These are phyloP conservation scores for Hippophae gyantsensis DNA, from an alignment of 306 rosid genomes.

Conservation along the genomic window DNA sequence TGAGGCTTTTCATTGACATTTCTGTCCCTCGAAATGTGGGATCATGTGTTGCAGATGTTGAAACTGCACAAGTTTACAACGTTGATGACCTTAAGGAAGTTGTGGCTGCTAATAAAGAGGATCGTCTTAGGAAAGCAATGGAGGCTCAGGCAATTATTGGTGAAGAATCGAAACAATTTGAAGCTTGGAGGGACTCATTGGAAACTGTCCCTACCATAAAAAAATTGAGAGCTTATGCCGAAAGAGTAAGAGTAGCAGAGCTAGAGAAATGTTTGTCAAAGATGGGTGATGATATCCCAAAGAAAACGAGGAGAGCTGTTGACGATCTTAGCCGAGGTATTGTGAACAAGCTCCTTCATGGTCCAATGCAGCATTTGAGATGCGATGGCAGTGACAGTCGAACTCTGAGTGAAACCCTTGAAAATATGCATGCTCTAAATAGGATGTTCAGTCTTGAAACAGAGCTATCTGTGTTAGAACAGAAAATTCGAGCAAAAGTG, in stretches of 20 bases:
- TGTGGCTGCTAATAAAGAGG: conserved; percentile 98
- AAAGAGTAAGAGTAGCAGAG: conserved; percentile 86
- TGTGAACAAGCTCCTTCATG: conserved; percentile 93
- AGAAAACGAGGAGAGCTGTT: conserved; percentile 81
- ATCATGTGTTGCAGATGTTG: conserved; percentile 71
- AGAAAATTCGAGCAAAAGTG: conserved; percentile 90
- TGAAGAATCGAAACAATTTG: conserved; percentile 90
- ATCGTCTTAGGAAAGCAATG: conserved; percentile 80
- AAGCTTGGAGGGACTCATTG: conserved; percentile 95
- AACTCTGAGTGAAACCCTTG: conserved; percentile 81
- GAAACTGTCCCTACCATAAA: conserved; percentile 98
- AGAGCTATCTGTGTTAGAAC: conserved; percentile 78
- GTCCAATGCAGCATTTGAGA: conserved; percentile 98
- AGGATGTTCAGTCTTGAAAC: conserved; percentile 98
- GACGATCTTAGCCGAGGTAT: conserved; percentile 98
- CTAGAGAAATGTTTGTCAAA: conserved; percentile 86
- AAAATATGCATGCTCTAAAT: conserved; percentile 95
- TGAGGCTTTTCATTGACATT: conserved; percentile 69
- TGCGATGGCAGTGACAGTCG: conserved; percentile 95
- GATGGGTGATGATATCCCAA: conserved; percentile 91
- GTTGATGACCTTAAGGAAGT: conserved; percentile 96
- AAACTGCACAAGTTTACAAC: conserved; percentile 56
- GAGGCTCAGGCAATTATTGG: conserved; percentile 85
- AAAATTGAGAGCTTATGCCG: conserved; percentile 92
- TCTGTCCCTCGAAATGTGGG: conserved; percentile 92